Percentiles rank a stretch among this genome's conserved stretches.
Conservation (phyloP, 2,329 filamentous ascomycete species). For the Helotiales sp. region DNA sequence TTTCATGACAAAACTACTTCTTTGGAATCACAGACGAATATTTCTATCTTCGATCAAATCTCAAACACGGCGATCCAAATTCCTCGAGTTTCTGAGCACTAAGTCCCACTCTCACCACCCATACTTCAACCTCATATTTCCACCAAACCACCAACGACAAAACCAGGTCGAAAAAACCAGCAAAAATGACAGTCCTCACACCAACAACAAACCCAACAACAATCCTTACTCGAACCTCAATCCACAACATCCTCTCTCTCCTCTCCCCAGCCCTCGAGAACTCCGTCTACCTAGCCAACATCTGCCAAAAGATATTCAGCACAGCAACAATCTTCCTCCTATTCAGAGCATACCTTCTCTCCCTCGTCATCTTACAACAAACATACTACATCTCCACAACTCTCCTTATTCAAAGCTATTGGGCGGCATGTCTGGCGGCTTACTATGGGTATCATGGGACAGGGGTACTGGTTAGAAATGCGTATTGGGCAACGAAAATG, state of each 20-base stretch:
- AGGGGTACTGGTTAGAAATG: background rate
- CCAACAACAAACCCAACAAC: constrained; percentile 5
- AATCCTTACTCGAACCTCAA: background rate
- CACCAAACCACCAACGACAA: background rate
- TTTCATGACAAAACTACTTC: too few species aligned
- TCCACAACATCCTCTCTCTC: constrained; percentile 5
- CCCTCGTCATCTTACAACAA: constrained; percentile 21
- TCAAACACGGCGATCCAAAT: too few species aligned
- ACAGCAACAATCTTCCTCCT: constrained; percentile 26
- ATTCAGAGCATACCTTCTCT: constrained; percentile 21
- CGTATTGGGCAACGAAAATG: background rate
- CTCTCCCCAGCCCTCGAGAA: constrained; percentile 18
- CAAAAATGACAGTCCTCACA: constrained; percentile 19
- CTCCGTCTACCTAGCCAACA: constrained; percentile 15
- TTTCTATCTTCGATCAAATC: too few species aligned
- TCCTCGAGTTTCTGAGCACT: too few species aligned
- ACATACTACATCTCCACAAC: constrained; percentile 18
- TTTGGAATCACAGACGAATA: too few species aligned
- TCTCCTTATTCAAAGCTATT: constrained; percentile 12
- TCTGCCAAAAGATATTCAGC: constrained; percentile 19
- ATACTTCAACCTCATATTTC: too few species aligned
- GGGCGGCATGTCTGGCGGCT: background rate
- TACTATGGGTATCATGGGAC: background rate
- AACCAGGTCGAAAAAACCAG: background rate
- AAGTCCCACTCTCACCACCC: too few species aligned